Base-by-base conservation (phyloP, 2,329 filamentous ascomycete genomes). In the Chaetomium strumarium region DNA sequence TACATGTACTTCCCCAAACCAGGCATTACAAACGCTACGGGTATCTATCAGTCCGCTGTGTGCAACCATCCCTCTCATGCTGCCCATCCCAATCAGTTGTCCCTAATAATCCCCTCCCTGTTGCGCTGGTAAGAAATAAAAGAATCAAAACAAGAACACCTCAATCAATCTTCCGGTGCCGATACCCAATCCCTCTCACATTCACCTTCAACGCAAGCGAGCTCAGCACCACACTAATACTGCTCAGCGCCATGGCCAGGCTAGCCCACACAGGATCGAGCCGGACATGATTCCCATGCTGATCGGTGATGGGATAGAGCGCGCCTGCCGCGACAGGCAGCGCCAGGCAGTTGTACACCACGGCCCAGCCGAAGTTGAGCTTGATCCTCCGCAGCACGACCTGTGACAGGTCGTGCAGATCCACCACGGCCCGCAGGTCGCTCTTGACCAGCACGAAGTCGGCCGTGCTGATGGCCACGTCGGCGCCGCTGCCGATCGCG, bases 231-330 rank as follows among this genome's bases (percentile, higher is more conserved):
- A 97, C 91, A 64, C 88, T 93, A 60, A 96, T 84, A 68, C 87
- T 92, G 69, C 90, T 96, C 67, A 91, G 69, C 24, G 92, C 92
- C 92, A 96, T 97, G 1, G 91, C 91, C 66, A 96, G 70, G 59
- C 84, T 86, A 5, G 91, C 92, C 91, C 91, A 96, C 1, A 88
- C 87, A 0, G 87, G 87, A 66, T 88, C 84, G 43, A 91, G 70
- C 55, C 79, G 72, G 17, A 90, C 69, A 64, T 86, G 85, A 30
- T 66, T 65, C 1, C 75, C 77, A 2, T 65, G 19, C 3, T 74
- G 75, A 3, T 74, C 75, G 49, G 62, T 66, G 43, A 84, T 58
- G 2, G 78, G 71, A 67, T 88, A 95, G 53, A 95, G 72, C 36
- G 85, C 86, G 1, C 90, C 90, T 0, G 90, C 90, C 0, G 90